Conservation (phyloP, 2,329 filamentous ascomycete genomes). For the Ramularia endophylla region DNA sequence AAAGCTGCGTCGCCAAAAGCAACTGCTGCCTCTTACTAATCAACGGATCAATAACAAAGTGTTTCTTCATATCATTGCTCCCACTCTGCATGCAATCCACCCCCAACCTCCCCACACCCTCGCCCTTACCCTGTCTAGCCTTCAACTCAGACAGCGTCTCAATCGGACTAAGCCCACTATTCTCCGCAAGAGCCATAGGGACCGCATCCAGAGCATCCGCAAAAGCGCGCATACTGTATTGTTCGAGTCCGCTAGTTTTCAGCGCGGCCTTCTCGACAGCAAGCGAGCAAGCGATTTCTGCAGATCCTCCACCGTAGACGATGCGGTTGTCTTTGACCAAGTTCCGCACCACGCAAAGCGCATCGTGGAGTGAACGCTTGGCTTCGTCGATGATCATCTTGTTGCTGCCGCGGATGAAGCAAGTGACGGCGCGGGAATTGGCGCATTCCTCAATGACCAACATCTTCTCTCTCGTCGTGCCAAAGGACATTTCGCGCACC, state of each 20-base stretch:
- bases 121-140: slow-evolving; percentile 83
- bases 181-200: slow-evolving; percentile 95
- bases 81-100: slow-evolving; percentile 98
- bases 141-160: slow-evolving; percentile 93
- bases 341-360: slow-evolving; percentile 95
- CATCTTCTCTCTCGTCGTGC: slow-evolving; percentile 99
- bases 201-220: slow-evolving; percentile 88
- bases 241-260: slow-evolving; percentile 87
- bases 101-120: slow-evolving; percentile 70
- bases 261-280: slow-evolving; percentile 93
- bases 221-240: slow-evolving; percentile 98
- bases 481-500: slow-evolving; percentile 92
- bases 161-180: slow-evolving; percentile 92
- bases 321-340: slow-evolving; percentile 93
- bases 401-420: slow-evolving; percentile 96
- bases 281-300: slow-evolving; percentile 93
- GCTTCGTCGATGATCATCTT: slow-evolving; percentile 99
- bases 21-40: slow-evolving; percentile 98
- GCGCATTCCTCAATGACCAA: slow-evolving; percentile 98
- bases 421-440: slow-evolving; percentile 91
- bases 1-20: slow-evolving; percentile 91
- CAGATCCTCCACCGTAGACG: slow-evolving; percentile 93
- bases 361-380: slow-evolving; percentile 94
- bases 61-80: slow-evolving; percentile 94
- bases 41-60: slow-evolving; percentile 96